Evolutionary conservation across 805 yeast species (phyloP), one percentile per base, ranked within the genome.

Genomic region (Starmerella gropengiesseri): DNA sequence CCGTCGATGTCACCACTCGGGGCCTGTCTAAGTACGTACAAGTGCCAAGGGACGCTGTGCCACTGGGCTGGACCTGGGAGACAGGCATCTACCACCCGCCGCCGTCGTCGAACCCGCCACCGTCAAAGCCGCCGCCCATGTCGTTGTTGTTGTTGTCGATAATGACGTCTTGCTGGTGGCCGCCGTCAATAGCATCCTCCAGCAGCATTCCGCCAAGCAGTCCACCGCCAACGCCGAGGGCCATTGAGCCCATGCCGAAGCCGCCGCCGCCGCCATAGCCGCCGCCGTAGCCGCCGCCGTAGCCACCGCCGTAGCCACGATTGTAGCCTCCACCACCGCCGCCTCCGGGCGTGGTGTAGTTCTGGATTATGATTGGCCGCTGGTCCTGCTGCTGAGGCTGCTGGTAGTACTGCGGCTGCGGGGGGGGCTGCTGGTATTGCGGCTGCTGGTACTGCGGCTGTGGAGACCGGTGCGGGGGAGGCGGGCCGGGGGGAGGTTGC

Each of bases 201-300:
- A 55, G 50, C 31, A 55, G 44, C 57, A 55, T 50, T 17, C 59
- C 59, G n/a, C 59, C 59, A 6, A 55, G 55, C 25, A 54, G 36
- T 18, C 59, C 59, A 22, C 56, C 59, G 25, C 59, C 59, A n/a
- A 45, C 55, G 7, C 58, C 59, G 32, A 55, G 44, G 9, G 56
- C 57, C 56, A 54, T 59, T 40, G 76, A 70, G 41, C 78, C 78
- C 2, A 68, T 67, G 29, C 70, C 73, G 37, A 67, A 63, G 7
- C 73, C 76, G 35, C 68, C 37, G 38, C 48, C 43, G 47, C 48
- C 43, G 31, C 35, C 30, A 23, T 36, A 31, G 36, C 40, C 39
- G 41, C 53, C 45, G 32, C 41, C 38, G 40, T 35, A 32, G 30
- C 45, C 40, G 13, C 47, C 43, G 36, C 33, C 30, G 19, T 32